Evolutionary conservation across 805 yeast genomes (phyloP), one percentile per base, ranked within the genome.

Genomic region (Scheffersomyces ergatensis): DNA sequence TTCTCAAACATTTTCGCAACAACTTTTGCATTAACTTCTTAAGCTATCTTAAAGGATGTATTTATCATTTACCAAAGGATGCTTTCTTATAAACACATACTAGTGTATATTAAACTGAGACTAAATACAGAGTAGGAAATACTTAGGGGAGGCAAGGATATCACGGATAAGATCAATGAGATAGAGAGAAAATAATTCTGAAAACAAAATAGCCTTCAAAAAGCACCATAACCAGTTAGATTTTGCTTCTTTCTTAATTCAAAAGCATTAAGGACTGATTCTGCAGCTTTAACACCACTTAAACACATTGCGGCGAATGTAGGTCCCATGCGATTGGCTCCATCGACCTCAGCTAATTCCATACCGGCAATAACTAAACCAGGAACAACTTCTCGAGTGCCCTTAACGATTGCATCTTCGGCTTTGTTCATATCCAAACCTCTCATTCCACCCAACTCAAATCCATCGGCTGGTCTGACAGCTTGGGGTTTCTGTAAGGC

Each of bases 321-420:
- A 37, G 92, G 90, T 20, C 90, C 90, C 89, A 84, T 84, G 65
- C 92, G 77, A 74, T 83, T 82, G 50, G 79, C 76, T 19, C 89
- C 89, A 54, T 82, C 87, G 40, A 83, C 77, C 58, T 84, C 89
- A 25, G 87, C 81, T 49, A 82, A 72, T 64, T 84, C 90, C 92
- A 84, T 84, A 53, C 92, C 90, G 11, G 78, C 76, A 37, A 85
- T 83, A 45, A 80, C 82, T 44, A 80, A 69, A 23, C 86, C 86
- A 14, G 84, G 83, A 39, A 72, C 74, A 34, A 80, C 76, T 58
- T 80, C 86, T 56, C 83, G 71, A 31, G 89, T 77, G 42, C 76
- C 72, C 63, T 80, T 81, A 43, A 84, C 90, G 51, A 84, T 83
- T 15, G 79, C 81, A 51, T 83, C 89, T 65, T 84, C 90, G 23